Evolutionary conservation across 495 filamentous ascomycete genomes (phyloP), one percentile per base, ranked within the genome.

Genomic region (Annulohypoxylon stygium): DNA sequence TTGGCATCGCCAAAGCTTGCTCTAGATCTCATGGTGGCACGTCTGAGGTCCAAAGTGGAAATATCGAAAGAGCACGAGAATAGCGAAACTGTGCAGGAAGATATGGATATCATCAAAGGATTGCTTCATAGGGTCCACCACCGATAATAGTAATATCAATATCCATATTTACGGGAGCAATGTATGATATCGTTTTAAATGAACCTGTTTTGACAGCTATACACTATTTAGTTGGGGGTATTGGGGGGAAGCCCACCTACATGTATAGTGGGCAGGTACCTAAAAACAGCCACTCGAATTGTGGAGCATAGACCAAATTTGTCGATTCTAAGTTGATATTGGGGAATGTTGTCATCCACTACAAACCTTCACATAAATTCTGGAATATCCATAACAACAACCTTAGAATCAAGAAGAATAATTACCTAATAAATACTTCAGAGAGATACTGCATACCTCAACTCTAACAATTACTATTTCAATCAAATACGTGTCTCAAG

Each of bases 1-100:
- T 43, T 71, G 45, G 67, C 30, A 26, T 76, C 71, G 6, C 75
- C 71, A 14, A 70, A 65, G 58, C 67, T 77, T 26, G 71, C 69
- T 11, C 47, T 74, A 16, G 65, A 73, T 18, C 73, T 77, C 1
- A 70, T 77, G 62, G 60, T 75, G 20, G 73, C 73, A 33, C 61
- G 67, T 7, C 9, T 74, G 20, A 71, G 51, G 54, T 71, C 67
- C 12, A 73, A 69, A 57, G 45, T 76, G 12, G 73, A 78, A n/a
- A 23, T 18, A 16, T 54, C 47, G 45, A 45, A 66, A 34, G 65
- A 70, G 65, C 70, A 69, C 12, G 67, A 74, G 20, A 48, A 71
- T 4, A 72, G 58, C 25, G 67, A 76, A 23, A 37, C 23, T n/a
- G 57, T 78, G 3, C 51, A 73, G 39, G 73, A 45, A 16, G 61